Evolutionary conservation across 2,329 filamentous ascomycete species (phyloP), one percentile per base, ranked within the genome.

Genomic region (Aspergillus pseudoglaucus): DNA sequence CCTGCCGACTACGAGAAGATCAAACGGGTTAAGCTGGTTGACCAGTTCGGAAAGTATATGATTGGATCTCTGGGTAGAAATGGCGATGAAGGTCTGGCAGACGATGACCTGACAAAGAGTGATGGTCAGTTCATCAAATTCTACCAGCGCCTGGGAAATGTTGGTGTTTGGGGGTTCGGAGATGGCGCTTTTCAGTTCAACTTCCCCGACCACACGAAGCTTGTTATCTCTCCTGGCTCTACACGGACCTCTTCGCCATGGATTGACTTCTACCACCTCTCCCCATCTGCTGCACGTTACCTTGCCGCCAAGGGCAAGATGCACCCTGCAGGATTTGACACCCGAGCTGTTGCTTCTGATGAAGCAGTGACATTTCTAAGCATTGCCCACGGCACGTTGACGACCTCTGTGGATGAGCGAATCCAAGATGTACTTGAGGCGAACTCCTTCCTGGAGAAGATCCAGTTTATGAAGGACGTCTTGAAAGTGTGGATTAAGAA

Each of bases 21-120:
- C 52, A 75, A 73, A 54, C 66, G 71, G 18, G 65, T 77, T 27
- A 72, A 69, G 44, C 59, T 76, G 7, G 71, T 75, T 38, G 72
- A 75, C 52, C 74, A 75, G 46, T 76, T 77, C 48, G 74, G 72
- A 17, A 75, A 75, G 55, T 76, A 76, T 47, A 76, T 77, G 74
- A 74, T 74, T 51, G 72, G 74, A 40, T 68, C 68, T 10, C 61
- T 75, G 42, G 71, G 69, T 23, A 66, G 70, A 48, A 63, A 66
- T 53, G 69, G 63, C 1, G 65, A 68, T 41, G 68, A 70, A 25
- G 63, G 57, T 4, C 47, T 59, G 17, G 50, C 57, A 3, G 62
- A 64, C 12, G 61, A 63, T 17, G 60, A 64, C 7, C 18, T 56
- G 25, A 53, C 6, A 44, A 44, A 60, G 41, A 60, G 52, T n/a